Conservation (phyloP, 2,329 filamentous ascomycete genomes). For the Blastomyces parvus region DNA sequence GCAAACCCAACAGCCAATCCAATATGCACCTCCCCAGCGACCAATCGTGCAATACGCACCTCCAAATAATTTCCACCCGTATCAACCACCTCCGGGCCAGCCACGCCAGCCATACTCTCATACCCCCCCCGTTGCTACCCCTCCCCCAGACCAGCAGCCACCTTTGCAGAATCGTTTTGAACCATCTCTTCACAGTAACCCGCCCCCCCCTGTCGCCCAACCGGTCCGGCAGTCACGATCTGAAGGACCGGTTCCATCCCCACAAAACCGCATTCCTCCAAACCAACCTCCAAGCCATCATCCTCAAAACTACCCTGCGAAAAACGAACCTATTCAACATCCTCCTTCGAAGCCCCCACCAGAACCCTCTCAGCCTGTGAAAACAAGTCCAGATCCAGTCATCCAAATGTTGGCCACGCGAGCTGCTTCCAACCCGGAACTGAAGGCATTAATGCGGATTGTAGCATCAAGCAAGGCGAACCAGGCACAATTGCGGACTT, state of each 20-base stretch:
- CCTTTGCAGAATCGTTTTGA: background rate
- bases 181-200: slow-evolving; percentile 1
- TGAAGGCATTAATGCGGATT: slow-evolving; percentile 44
- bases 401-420: slow-evolving; percentile 46
- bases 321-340: slow-evolving; percentile 1
- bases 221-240: background rate
- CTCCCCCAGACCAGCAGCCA: background rate
- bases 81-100: slow-evolving; percentile 28
- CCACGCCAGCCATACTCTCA: slow-evolving; percentile 21
- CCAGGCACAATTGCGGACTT: slow-evolving; percentile 40
- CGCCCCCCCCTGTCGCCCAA: background rate
- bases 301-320: slow-evolving; percentile 11
- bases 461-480: slow-evolving; percentile 43
- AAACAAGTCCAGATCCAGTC: slow-evolving; percentile 41
- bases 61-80: slow-evolving; percentile 34
- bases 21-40: slow-evolving; percentile 32
- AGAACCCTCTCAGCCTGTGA: slow-evolving; percentile 24
- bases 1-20: slow-evolving; percentile 30
- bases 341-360: slow-evolving; percentile 18
- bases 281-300: slow-evolving; percentile 7
- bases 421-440: slow-evolving; percentile 39
- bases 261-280: background rate
- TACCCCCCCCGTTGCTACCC: slow-evolving; percentile 12
- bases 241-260: slow-evolving; percentile 7
- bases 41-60: slow-evolving; percentile 37